phyloP scores from a whole-genome alignment of 2,329 filamentous ascomycete genomes.

The Botrytis galanthina region DNA sequence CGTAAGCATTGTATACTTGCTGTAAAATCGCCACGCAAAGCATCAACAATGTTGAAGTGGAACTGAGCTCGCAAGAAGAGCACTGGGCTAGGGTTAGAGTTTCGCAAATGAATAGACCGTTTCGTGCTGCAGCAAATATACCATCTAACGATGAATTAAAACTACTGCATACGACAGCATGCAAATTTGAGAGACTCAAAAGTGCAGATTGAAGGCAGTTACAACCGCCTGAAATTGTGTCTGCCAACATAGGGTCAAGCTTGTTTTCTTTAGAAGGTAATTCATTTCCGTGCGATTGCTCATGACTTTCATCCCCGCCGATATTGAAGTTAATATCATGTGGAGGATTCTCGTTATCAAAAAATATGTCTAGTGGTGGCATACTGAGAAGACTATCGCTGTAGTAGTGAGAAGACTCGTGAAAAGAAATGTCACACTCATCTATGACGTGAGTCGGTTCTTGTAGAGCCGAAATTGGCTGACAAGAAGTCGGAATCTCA shows the following conservation, averaged over 20 bases:
- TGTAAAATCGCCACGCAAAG: conserved; percentile 1
- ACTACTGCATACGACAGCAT: neutral
- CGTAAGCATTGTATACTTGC: conserved; percentile 6
- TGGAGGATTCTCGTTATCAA: neutral
- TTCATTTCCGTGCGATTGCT: neutral
- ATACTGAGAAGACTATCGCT: neutral
- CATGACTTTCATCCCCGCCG: neutral
- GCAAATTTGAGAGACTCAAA: conserved; percentile 1
- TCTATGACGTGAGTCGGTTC: conserved; percentile 1
- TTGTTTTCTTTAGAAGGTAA: neutral
- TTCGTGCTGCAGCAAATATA: neutral
- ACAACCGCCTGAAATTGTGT: neutral
- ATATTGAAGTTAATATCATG: neutral
- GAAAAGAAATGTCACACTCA: neutral
- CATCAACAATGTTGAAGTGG: neutral
- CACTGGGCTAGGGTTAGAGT: neutral
- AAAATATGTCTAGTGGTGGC: neutral
- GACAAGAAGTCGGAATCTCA: neutral
- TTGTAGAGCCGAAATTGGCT: neutral
- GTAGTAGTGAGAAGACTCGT: neutral
- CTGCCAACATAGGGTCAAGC: neutral
- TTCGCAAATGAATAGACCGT: neutral
- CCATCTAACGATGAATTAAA: neutral
- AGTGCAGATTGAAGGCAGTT: neutral
- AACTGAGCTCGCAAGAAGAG: neutral